phyloP scores from a whole-genome alignment of 2,329 filamentous ascomycete species.

The Cercospora berteroae region DNA sequence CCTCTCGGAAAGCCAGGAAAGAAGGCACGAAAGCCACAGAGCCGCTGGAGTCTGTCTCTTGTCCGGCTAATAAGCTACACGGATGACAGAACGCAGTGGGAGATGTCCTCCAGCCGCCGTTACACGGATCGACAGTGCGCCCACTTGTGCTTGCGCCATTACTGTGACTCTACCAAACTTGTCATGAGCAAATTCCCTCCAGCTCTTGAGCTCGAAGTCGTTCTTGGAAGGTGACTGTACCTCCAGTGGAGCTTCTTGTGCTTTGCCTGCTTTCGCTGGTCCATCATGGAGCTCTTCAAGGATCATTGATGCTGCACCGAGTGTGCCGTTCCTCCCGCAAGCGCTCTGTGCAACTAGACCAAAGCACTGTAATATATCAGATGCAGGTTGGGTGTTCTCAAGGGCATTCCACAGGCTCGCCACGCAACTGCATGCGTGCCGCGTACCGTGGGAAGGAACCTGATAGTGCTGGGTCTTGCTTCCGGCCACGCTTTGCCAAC shows the following conservation, averaged over 20 bases:
- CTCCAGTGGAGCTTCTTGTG: neutral
- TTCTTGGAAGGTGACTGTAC: neutral
- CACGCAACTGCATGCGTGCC: conserved; percentile 8
- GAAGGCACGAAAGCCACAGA: neutral
- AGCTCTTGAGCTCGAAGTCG: neutral
- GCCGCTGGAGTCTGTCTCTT: neutral
- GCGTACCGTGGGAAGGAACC: neutral
- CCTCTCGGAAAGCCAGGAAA: neutral
- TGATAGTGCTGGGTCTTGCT: neutral
- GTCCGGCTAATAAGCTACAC: neutral
- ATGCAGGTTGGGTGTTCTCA: conserved; percentile 5
- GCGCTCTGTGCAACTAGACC: conserved; percentile 21
- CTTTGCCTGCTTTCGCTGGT: neutral
- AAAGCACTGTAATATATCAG: conserved; percentile 16
- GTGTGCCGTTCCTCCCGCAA: conserved; percentile 20
- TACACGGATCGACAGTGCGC: neutral
- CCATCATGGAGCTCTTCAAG: neutral
- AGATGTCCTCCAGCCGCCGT: neutral
- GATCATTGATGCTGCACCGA: neutral
- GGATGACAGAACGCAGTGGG: neutral
- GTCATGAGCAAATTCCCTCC: neutral
- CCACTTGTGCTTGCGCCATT: neutral
- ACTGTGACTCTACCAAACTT: neutral
- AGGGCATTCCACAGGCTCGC: conserved; percentile 18
- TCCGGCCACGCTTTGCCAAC: neutral